Evolutionary conservation across 495 filamentous ascomycete genomes (phyloP).

Genomic region (Articulospora tetracladia): DNA sequence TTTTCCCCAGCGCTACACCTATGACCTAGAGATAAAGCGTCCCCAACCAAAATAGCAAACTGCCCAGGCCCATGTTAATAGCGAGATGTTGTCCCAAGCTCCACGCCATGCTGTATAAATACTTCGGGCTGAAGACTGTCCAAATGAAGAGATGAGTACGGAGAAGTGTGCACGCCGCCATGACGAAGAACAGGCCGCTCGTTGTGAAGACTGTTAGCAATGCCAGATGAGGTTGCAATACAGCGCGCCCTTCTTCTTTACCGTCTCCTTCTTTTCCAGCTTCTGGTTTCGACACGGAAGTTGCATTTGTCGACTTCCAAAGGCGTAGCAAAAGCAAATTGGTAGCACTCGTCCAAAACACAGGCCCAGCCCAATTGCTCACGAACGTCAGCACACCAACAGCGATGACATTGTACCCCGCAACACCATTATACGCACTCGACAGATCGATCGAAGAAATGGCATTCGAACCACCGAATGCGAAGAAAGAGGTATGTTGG

Average conservation of each 20-base stretch:
- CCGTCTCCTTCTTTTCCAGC: not conserved
- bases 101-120: conserved; percentile 89
- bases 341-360: conserved; percentile 68
- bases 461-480: conserved; percentile 86
- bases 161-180: conserved; percentile 81
- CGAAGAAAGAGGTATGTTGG: conserved; percentile 80
- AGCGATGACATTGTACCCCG: conserved; percentile 58
- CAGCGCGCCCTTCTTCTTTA: conserved; percentile 1
- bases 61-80: conserved; percentile 58
- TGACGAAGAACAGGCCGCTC: conserved; percentile 61
- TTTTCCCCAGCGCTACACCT: conserved; percentile 1
- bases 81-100: conserved; percentile 71
- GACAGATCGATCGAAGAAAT: conserved; percentile 86
- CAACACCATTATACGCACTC: conserved; percentile 79
- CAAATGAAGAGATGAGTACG: conserved; percentile 95
- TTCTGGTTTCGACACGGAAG: not conserved
- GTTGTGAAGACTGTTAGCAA: conserved; percentile 65
- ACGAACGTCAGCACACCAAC: conserved; percentile 81
- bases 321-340: conserved; percentile 20
- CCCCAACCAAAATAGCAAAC: conserved; percentile 53
- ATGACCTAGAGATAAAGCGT: conserved; percentile 17
- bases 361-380: conserved; percentile 86
- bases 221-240: conserved; percentile 46
- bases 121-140: conserved; percentile 98
- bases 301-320: not conserved